phyloP scores from a whole-genome alignment of 148 eudicot species.

The Cornus florida region DNA sequence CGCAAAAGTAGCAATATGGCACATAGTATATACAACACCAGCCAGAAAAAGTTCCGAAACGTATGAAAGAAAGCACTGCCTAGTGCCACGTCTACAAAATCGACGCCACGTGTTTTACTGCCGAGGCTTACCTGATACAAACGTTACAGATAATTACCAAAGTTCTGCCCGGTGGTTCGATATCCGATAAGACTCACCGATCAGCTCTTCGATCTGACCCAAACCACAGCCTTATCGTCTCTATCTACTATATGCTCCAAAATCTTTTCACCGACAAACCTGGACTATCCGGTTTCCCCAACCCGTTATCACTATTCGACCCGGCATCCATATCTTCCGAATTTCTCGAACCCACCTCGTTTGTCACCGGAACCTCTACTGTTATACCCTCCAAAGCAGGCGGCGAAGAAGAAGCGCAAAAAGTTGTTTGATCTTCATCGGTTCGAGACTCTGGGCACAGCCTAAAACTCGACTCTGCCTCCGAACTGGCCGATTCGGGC shows the following conservation, averaged over 20 bases:
- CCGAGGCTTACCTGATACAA: neutral
- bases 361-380: slow-evolving; percentile 2
- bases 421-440: neutral
- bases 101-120: neutral
- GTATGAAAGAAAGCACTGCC: neutral
- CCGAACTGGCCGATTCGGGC: neutral
- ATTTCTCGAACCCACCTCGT: neutral
- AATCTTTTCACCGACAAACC: neutral
- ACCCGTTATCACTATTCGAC: neutral
- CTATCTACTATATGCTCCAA: neutral
- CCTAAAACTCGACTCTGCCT: neutral
- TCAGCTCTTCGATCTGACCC: neutral
- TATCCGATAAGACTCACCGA: neutral
- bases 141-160: no score
- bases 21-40: no score
- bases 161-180: neutral
- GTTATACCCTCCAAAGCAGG: neutral
- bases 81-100: neutral
- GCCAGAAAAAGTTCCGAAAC: no score
- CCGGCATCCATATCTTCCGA: neutral
- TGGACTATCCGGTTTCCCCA: neutral
- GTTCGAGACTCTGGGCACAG: neutral
- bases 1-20: no score
- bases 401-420: neutral
- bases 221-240: neutral